Conservation (phyloP, 805 yeast species). For the Blastobotrys robertii region DNA sequence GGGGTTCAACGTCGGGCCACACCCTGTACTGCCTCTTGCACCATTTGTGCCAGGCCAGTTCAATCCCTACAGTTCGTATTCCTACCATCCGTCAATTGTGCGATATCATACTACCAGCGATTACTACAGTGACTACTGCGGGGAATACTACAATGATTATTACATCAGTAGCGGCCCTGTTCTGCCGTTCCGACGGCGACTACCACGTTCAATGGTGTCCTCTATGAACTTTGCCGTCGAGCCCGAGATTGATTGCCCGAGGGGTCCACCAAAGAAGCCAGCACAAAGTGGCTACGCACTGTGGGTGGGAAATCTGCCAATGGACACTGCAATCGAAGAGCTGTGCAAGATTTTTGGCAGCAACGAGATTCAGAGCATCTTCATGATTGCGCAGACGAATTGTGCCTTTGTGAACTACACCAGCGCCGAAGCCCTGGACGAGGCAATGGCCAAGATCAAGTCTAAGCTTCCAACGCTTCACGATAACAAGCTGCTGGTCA, state of each 20-base stretch:
- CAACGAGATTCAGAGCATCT: conserved; percentile 28
- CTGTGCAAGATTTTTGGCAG: conserved; percentile 30
- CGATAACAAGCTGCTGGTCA: conserved; percentile 28
- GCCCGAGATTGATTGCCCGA: conserved; percentile 7
- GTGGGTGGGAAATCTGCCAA: conserved; percentile 39
- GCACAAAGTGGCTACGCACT: conserved; percentile 31
- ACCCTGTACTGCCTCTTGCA: too few species aligned
- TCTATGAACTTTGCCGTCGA: background rate
- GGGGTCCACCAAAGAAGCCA: conserved; percentile 35
- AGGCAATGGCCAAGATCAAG: conserved; percentile 22
- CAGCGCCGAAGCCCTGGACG: conserved; percentile 23
- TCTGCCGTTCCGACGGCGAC: too few species aligned
- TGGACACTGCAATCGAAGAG: conserved; percentile 27
- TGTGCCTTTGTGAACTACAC: conserved; percentile 35
- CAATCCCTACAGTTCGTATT: too few species aligned
- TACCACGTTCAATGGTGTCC: too few species aligned
- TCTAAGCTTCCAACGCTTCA: conserved; percentile 18
- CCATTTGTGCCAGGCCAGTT: too few species aligned
- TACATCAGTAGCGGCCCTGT: too few species aligned
- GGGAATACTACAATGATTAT: too few species aligned
- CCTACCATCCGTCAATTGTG: too few species aligned
- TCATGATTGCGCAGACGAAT: conserved; percentile 31
- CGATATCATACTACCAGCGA: too few species aligned
- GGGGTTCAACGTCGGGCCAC: too few species aligned
- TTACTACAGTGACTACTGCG: too few species aligned